phyloP scores from a whole-genome alignment of 176 grass and related monocot species.

The Cenchrus purpureus region DNA sequence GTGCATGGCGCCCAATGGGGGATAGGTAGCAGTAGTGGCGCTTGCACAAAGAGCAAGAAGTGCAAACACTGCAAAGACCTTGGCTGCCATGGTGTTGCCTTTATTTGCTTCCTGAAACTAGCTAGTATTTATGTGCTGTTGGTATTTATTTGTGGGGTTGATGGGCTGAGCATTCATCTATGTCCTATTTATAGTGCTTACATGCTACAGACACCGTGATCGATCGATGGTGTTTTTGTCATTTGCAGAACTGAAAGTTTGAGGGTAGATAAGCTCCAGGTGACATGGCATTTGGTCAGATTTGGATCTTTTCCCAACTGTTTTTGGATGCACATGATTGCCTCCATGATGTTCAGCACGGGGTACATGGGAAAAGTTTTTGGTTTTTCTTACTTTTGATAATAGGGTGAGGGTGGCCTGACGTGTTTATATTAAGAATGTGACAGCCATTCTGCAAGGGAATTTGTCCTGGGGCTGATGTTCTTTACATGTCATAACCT shows the following conservation, averaged over 20 bases:
- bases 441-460: too few species aligned
- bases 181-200: too few species aligned
- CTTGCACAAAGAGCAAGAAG: constrained; percentile 11
- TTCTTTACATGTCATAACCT: too few species aligned
- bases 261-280: not conserved
- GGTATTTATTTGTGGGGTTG: not conserved
- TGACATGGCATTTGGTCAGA: not conserved
- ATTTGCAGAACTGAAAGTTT: not conserved
- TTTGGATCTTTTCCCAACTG: not conserved
- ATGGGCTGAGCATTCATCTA: too few species aligned
- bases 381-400: too few species aligned
- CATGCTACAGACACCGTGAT: not conserved
- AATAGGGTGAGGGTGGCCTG: too few species aligned
- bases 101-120: not conserved
- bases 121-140: not conserved
- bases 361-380: too few species aligned
- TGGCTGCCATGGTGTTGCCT: not conserved
- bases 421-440: too few species aligned
- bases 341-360: too few species aligned
- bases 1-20: not conserved
- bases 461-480: too few species aligned
- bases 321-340: not conserved
- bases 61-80: not conserved
- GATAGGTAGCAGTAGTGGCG: not conserved
- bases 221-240: not conserved